Conservation (phyloP, 148 eudicot genomes). For the Camellia granthamiana region DNA sequence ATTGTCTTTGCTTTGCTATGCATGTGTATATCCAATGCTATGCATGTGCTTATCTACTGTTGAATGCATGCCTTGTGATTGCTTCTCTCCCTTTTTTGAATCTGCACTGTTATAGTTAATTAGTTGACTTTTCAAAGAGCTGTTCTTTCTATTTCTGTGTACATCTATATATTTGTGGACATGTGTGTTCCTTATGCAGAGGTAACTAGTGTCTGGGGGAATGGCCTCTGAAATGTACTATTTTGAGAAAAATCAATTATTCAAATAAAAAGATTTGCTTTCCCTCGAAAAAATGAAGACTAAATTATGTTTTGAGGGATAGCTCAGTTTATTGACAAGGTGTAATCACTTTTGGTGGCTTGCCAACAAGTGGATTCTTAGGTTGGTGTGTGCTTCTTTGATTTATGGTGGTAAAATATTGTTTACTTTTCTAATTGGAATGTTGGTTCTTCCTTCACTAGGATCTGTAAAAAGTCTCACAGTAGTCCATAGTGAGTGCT, state of each 20-base stretch:
- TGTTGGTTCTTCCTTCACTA: background rate
- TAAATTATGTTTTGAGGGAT: background rate
- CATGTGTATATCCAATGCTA: background rate
- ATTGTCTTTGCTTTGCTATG: background rate
- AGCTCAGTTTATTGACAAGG: background rate
- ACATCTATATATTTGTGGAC: background rate
- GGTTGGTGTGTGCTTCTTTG: background rate
- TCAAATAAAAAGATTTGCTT: background rate
- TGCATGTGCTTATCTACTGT: background rate
- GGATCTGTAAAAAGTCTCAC: background rate
- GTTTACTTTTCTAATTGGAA: background rate
- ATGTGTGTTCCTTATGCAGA: background rate
- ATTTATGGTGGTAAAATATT: background rate
- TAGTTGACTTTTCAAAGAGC: background rate
- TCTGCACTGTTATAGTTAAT: slow-evolving; percentile 3
- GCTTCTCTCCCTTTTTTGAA: background rate
- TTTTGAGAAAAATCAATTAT: background rate
- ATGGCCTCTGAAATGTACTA: background rate
- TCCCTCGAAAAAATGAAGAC: background rate
- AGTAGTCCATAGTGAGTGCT: background rate
- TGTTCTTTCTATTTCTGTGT: background rate
- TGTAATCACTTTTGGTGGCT: background rate
- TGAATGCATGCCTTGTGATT: slow-evolving; percentile 6
- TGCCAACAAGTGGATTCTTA: background rate
- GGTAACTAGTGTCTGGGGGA: background rate